Evolutionary conservation across 2,329 filamentous ascomycete genomes (phyloP).

Genomic region (Metarhizium album): DNA sequence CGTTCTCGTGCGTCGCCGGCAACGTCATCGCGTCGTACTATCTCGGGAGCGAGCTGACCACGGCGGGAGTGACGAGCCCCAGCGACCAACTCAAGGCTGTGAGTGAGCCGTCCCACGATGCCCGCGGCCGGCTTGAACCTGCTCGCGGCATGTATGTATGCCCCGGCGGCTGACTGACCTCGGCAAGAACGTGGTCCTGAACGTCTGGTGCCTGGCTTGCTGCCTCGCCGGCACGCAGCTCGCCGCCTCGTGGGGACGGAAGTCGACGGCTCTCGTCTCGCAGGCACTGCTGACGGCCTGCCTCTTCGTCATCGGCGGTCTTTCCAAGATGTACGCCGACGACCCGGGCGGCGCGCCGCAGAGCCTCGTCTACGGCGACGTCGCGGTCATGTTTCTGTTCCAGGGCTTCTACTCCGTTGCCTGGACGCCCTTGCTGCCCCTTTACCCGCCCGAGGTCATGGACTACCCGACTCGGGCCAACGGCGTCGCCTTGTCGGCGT

Average conservation of each 20-base stretch:
- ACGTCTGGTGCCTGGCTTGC: slow-evolving; percentile 35
- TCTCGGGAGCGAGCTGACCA: slow-evolving; percentile 30
- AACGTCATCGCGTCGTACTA: slow-evolving; percentile 31
- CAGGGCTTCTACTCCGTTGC: slow-evolving; percentile 18
- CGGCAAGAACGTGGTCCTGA: slow-evolving; percentile 36
- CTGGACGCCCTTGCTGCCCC: slow-evolving; percentile 16
- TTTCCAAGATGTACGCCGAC: slow-evolving; percentile 30
- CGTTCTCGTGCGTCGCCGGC: slow-evolving; percentile 14
- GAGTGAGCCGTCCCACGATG: no score
- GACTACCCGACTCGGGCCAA: slow-evolving; percentile 16
- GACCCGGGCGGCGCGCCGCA: slow-evolving; percentile 6
- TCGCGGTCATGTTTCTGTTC: slow-evolving; percentile 20
- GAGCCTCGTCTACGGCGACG: slow-evolving; percentile 23
- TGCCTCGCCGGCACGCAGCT: slow-evolving; percentile 32
- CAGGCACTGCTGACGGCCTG: slow-evolving; percentile 28
- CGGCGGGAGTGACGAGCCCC: slow-evolving; percentile 32
- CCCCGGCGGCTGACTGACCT: slow-evolving; percentile 8
- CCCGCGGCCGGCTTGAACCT: no score
- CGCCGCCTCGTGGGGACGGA: slow-evolving; percentile 31
- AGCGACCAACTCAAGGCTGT: slow-evolving; percentile 31
- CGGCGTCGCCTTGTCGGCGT: slow-evolving; percentile 23
- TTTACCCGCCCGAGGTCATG: slow-evolving; percentile 20
- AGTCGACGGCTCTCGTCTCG: slow-evolving; percentile 29
- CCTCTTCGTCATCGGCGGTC: slow-evolving; percentile 15
- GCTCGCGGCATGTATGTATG: no score